A percentile compares a stretch with the other conserved stretches of the same genome.
These are phyloP conservation scores for Metschnikowia chrysomelidarum DNA, from an alignment of 805 yeast species.

Conservation along the genomic window DNA sequence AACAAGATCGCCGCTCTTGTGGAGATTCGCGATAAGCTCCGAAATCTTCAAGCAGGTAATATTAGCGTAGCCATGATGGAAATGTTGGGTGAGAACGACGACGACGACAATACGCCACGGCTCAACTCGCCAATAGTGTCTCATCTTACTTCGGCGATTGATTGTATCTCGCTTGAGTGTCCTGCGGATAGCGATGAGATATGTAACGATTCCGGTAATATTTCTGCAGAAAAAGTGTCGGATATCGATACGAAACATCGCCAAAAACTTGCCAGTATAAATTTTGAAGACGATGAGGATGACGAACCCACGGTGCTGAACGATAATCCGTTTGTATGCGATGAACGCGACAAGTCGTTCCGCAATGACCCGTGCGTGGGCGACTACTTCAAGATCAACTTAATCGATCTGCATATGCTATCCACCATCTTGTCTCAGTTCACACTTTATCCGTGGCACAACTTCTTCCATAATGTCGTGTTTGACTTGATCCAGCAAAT, in stretches of 20 bases:
- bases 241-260: slow-evolving; percentile 21
- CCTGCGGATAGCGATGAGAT: slow-evolving; percentile 16
- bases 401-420: slow-evolving; percentile 72
- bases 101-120: not conserved
- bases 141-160: slow-evolving; percentile 38
- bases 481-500: slow-evolving; percentile 96
- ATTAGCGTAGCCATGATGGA: slow-evolving; percentile 43
- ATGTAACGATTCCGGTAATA: not conserved
- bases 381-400: slow-evolving; percentile 78
- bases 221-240: slow-evolving; percentile 1
- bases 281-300: slow-evolving; percentile 38
- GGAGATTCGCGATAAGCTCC: slow-evolving; percentile 62
- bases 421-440: slow-evolving; percentile 70
- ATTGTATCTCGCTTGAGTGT: slow-evolving; percentile 38
- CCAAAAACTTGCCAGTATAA: slow-evolving; percentile 24
- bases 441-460: slow-evolving; percentile 92
- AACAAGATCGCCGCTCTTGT: slow-evolving; percentile 67
- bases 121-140: slow-evolving; percentile 9
- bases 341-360: slow-evolving; percentile 30
- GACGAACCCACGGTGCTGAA: slow-evolving; percentile 45
- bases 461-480: slow-evolving; percentile 94
- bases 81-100: slow-evolving; percentile 17
- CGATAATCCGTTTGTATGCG: slow-evolving; percentile 43
- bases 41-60: slow-evolving; percentile 44
- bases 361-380: slow-evolving; percentile 73